Conservation (phyloP, 2,329 filamentous ascomycete genomes). For the Fusarium gaditjirri region DNA sequence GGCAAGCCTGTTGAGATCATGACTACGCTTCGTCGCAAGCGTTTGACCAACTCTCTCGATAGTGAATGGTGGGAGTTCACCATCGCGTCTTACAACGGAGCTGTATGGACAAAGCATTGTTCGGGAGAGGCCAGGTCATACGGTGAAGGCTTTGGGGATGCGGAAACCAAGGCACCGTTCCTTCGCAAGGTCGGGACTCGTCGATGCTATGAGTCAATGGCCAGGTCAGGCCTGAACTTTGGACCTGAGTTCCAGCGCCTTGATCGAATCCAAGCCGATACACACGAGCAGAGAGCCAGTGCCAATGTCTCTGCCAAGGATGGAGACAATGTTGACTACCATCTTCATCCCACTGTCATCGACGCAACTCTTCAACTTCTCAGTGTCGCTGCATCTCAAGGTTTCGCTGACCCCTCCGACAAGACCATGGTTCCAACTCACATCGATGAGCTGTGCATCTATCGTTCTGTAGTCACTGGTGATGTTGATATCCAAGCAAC, state of each 20-base stretch:
- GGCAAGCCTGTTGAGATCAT: slow-evolving; percentile 1
- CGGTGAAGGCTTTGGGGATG: neutral
- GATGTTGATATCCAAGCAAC: neutral
- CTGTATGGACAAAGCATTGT: slow-evolving; percentile 2
- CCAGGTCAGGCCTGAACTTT: neutral
- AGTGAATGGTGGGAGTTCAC: slow-evolving; percentile 9
- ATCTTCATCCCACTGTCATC: neutral
- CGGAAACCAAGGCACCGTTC: neutral
- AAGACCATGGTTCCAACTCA: slow-evolving; percentile 8
- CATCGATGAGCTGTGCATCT: neutral
- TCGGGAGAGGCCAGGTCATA: neutral
- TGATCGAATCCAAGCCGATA: neutral
- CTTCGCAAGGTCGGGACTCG: neutral
- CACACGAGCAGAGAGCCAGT: neutral
- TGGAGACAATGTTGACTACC: neutral
- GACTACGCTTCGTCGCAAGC: neutral
- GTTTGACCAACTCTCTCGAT: neutral
- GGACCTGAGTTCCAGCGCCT: neutral
- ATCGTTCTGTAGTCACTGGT: neutral
- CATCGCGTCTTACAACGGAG: neutral
- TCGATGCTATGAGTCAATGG: slow-evolving; percentile 7
- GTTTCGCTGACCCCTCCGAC: neutral
- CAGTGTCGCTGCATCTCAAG: neutral
- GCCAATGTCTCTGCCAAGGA: neutral
- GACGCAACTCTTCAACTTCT: slow-evolving; percentile 1